Percentiles rank a stretch among this genome's conserved stretches.
These are phyloP conservation scores for Tilletia horrida DNA, from an alignment of 1,284 basidiomycete species.

Conservation along the genomic window DNA sequence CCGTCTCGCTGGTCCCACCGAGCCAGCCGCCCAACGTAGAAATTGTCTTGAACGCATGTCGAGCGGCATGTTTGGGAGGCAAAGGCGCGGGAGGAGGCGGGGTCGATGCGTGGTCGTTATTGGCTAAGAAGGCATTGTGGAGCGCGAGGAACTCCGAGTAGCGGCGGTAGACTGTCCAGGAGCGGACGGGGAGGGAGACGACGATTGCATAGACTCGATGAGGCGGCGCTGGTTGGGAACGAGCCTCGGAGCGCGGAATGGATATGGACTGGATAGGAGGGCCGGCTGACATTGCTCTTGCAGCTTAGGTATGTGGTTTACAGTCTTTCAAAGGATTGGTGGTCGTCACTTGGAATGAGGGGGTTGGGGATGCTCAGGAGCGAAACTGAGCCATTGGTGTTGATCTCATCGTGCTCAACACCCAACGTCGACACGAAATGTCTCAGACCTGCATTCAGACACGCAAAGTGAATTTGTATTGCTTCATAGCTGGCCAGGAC, in stretches of 20 bases:
- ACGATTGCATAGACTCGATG: conserved; percentile 77
- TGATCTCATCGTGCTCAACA: too few species aligned
- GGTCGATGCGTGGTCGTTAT: conserved; percentile 21
- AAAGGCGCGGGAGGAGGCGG: conserved; percentile 68
- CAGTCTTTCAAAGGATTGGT: not conserved
- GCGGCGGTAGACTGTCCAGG: conserved; percentile 87
- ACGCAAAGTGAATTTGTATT: not conserved
- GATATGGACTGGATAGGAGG: conserved; percentile 50
- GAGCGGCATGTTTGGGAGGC: conserved; percentile 74
- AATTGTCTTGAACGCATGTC: conserved; percentile 41
- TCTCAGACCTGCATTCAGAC: too few species aligned
- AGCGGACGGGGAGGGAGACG: conserved; percentile 70
- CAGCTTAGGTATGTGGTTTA: not conserved
- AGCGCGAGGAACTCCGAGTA: conserved; percentile 91
- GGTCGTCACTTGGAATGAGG: not conserved
- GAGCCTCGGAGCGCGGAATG: conserved; percentile 43
- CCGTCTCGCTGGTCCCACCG: not conserved
- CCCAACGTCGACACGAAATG: too few species aligned
- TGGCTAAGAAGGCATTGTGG: conserved; percentile 70
- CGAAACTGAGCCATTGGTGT: too few species aligned
- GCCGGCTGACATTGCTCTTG: conserved; percentile 7
- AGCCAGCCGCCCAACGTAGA: not conserved
- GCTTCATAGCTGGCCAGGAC: not conserved
- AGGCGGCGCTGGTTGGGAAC: conserved; percentile 54
- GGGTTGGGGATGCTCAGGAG: not conserved